Conservation (phyloP, 495 filamentous ascomycete species). For the Penicillium robsamsonii region DNA sequence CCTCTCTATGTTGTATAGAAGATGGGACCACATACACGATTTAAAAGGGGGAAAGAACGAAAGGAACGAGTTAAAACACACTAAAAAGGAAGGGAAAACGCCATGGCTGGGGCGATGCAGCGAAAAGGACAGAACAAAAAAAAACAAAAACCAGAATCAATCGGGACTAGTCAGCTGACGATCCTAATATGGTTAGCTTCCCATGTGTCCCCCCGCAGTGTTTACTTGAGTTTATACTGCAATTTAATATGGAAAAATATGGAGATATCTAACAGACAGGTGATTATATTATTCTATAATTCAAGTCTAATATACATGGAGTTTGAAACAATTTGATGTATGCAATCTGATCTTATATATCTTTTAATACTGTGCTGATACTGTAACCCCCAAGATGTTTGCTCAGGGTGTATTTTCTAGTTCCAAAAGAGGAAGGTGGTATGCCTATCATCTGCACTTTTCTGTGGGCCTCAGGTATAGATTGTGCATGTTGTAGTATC, state of each 20-base stretch:
- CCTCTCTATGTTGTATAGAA: slow-evolving; percentile 10
- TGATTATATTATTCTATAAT: not conserved
- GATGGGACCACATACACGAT: slow-evolving; percentile 6
- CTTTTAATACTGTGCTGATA: not conserved
- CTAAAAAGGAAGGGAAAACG: slow-evolving; percentile 7
- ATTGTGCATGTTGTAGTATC: not conserved
- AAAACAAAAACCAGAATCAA: not conserved
- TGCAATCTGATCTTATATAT: not conserved
- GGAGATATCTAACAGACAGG: not conserved
- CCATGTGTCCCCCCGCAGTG: slow-evolving; percentile 11
- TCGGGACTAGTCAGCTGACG: slow-evolving; percentile 9
- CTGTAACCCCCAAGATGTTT: not conserved
- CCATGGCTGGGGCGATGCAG: slow-evolving; percentile 7
- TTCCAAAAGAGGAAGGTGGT: not conserved
- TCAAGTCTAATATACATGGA: not conserved
- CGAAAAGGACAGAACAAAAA: not conserved
- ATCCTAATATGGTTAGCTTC: slow-evolving; percentile 5
- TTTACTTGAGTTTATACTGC: slow-evolving; percentile 10
- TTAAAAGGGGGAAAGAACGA: not conserved
- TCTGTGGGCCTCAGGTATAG: not conserved
- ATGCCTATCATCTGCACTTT: slow-evolving; percentile 10
- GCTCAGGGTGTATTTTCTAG: not conserved
- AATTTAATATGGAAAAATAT: slow-evolving; percentile 2
- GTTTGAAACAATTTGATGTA: not conserved
- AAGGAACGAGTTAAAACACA: slow-evolving; percentile 3